Evolutionary conservation across 306 rosid genomes (phyloP), one percentile per base, ranked within the genome.

Genomic region (Vicia faba): DNA sequence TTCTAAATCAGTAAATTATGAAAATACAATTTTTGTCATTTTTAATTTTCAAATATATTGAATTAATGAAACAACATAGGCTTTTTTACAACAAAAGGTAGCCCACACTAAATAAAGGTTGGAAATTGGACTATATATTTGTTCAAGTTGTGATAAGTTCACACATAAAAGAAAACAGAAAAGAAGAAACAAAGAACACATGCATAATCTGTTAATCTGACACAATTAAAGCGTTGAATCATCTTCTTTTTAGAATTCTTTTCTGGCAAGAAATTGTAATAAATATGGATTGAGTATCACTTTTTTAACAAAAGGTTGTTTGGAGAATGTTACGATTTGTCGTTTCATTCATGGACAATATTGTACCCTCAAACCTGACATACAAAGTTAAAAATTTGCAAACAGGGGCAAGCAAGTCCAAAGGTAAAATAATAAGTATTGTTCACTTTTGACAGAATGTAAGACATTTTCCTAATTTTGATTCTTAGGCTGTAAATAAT

Each of bases 341-440:
- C 80, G 50, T 64, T 73, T 74, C 68, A 49, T 50, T 78, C 71
- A 75, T 25, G 68, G 71, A 56, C 74, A 33, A 49, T 56, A 36
- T 58, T 58, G 65, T 74, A 55, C 81, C 75, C 66, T 53, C 63
- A 79, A 38, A 15, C 69, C 76, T 73, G 84, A 75, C 80, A 43
- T 55, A 5, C 18, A 72, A 49, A 61, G 82, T 78, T 77, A 33
- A 70, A 83, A 69, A 55, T 65, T 55, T 31, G 70, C 50, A 76
- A 58, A 67, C 86, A 73, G 63, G 45, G 73, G 79, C 74, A 63
- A 60, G 19, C 39, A 12, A 54, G n/a, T 54, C 2, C 60, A 23
- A 23, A 54, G 57, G 10, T 18, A 18, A 46, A 0, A 18, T 7
- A 49, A 8, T 12, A 16, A 49, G 3, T 15, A 18, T 7, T 49